Evolutionary conservation across 2,329 filamentous ascomycete species (phyloP).

Genomic region (Talaromyces atroroseus): DNA sequence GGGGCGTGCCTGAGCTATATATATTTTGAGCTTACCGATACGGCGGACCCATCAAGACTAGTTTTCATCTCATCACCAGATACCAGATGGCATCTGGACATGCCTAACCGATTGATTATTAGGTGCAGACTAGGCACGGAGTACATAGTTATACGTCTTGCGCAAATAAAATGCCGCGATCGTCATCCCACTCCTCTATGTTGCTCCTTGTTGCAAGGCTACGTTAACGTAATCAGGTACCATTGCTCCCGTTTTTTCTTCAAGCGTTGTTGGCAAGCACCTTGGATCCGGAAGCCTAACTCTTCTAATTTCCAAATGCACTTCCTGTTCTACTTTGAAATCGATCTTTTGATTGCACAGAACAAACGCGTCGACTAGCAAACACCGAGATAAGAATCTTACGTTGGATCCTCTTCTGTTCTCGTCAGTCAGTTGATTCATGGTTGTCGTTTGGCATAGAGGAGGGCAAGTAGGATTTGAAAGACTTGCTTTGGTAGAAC

Average conservation of each 20-base stretch:
- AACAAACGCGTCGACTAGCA: not conserved
- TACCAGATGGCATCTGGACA: not conserved
- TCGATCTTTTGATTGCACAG: not conserved
- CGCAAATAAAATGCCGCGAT: not conserved
- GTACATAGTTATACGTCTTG: not conserved
- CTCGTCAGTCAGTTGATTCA: not conserved
- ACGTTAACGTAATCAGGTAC: not conserved
- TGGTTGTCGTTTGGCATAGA: not conserved
- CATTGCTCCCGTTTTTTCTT: not conserved
- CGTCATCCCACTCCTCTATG: not conserved
- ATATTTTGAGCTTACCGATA: conserved; percentile 2
- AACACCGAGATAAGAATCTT: not conserved
- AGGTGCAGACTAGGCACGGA: not conserved
- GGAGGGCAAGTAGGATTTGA: not conserved
- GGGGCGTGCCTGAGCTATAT: conserved; percentile 2
- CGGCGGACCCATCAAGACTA: conserved; percentile 1
- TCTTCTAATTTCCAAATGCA: not conserved
- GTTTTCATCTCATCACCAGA: not conserved
- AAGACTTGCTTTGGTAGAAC: not conserved
- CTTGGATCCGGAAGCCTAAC: not conserved
- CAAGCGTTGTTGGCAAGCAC: not conserved
- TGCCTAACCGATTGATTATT: not conserved
- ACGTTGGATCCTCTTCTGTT: not conserved
- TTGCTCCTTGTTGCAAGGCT: not conserved
- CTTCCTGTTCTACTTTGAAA: not conserved